A percentile compares a stretch with the other conserved stretches of the same genome.
Conservation (phyloP, 768 basidiomycete species). For the Sutorius australiensis region DNA sequence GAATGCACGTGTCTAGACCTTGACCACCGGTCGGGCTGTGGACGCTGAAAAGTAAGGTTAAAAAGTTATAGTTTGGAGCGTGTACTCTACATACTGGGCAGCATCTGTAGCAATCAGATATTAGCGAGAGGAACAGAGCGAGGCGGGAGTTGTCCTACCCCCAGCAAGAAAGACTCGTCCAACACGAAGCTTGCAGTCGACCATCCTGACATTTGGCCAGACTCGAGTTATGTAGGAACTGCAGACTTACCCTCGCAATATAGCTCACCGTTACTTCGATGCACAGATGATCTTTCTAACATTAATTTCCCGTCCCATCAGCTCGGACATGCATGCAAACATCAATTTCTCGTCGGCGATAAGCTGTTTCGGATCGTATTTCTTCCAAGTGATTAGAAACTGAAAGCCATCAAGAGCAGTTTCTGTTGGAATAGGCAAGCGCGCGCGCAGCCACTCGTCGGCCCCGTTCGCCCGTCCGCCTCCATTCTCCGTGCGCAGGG, state of each 20-base stretch:
- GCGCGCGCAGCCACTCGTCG: too few species aligned
- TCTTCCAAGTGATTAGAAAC: slow-evolving; percentile 1
- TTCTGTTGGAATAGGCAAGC: too few species aligned
- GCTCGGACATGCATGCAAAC: slow-evolving; percentile 26
- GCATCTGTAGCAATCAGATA: slow-evolving; percentile 35
- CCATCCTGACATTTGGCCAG: slow-evolving; percentile 49
- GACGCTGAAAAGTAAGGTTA: slow-evolving; percentile 11
- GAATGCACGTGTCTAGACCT: slow-evolving; percentile 37
- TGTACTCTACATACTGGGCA: slow-evolving; percentile 33
- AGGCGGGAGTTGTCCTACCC: slow-evolving; percentile 26
- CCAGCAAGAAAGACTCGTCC: slow-evolving; percentile 47
- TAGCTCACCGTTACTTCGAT: slow-evolving; percentile 29
- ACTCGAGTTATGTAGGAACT: background rate
- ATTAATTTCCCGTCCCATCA: slow-evolving; percentile 30
- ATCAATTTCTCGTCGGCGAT: slow-evolving; percentile 25
- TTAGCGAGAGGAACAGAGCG: background rate
- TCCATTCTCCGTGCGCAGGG: too few species aligned
- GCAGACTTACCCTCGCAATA: background rate
- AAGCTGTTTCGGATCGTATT: slow-evolving; percentile 14
- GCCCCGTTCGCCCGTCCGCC: too few species aligned
- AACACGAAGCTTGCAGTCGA: slow-evolving; percentile 35
- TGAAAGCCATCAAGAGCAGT: slow-evolving; percentile 21
- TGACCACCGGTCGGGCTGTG: slow-evolving; percentile 27
- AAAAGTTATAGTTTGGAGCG: background rate
- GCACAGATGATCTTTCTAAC: slow-evolving; percentile 28